Base-by-base conservation (phyloP, 306 rosid genomes). In the Senna tora region DNA sequence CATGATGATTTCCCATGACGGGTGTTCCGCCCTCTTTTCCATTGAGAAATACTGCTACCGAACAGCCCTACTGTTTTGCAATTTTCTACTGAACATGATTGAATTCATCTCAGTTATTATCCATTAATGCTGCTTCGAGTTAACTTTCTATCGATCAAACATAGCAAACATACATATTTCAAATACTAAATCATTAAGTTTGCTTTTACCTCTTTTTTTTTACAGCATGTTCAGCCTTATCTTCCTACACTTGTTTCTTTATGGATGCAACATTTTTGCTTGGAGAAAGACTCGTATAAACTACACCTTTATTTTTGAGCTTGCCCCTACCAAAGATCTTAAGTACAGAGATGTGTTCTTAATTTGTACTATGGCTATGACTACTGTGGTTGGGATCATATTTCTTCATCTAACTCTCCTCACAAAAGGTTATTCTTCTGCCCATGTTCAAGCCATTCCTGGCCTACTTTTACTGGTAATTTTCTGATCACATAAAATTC, bases 151-250 rank as follows among this genome's bases (percentile, higher is more conserved):
- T n/a, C n/a, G n/a, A n/a, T n/a, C n/a, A n/a, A n/a, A n/a, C n/a
- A n/a, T n/a, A n/a, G n/a, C n/a, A n/a, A n/a, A n/a, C n/a, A n/a
- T n/a, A n/a, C n/a, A n/a, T n/a, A n/a, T n/a, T n/a, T n/a, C n/a
- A n/a, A n/a, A n/a, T n/a, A n/a, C n/a, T n/a, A n/a, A n/a, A n/a
- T n/a, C n/a, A n/a, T n/a, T n/a, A n/a, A n/a, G n/a, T n/a, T n/a
- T 69, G 36, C 7, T 78, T 16, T 62, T 47, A 33, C 16, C 46
- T 49, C 9, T 34, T 69, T 65, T 12, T 34, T 69, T 65, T 60
- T 82, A 86, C 97, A 94, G 99, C 83, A 84, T 94, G 96, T 94
- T 91, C 86, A 86, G 97, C 87, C 91, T 94, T 19, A 16, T 91
- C 83, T 94, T 94, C 75, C 92, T 94, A n/a, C 99, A 94, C 76